phyloP scores from a whole-genome alignment of 2,329 filamentous ascomycete genomes.

The Penicillium sp. region DNA sequence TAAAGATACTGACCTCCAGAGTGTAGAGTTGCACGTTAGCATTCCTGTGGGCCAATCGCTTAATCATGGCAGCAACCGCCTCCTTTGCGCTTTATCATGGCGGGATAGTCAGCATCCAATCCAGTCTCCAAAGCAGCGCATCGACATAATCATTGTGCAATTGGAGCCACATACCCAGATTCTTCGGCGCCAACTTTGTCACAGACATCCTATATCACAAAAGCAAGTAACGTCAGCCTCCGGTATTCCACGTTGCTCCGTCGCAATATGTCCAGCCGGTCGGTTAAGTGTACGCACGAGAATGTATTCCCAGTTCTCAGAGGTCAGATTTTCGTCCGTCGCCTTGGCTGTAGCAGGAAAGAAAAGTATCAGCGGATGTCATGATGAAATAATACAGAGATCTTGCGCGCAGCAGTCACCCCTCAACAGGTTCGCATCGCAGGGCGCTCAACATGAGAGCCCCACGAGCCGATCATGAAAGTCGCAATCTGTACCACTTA shows the following conservation, averaged over 20 bases:
- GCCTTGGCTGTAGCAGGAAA: conserved; percentile 65
- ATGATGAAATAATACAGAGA: neutral
- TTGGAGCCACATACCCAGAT: conserved; percentile 43
- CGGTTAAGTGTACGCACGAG: conserved; percentile 50
- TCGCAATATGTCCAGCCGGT: neutral
- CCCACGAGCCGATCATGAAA: neutral
- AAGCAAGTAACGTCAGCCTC: conserved; percentile 20
- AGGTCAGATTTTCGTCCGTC: conserved; percentile 96
- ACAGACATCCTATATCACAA: conserved; percentile 58
- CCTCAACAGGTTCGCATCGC: neutral
- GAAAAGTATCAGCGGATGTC: conserved; percentile 31
- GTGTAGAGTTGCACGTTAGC: conserved; percentile 96
- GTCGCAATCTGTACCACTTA: conserved; percentile 44
- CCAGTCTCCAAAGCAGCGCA: neutral
- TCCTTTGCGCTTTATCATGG: conserved; percentile 66
- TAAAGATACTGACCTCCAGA: conserved; percentile 66
- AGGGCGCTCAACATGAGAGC: neutral
- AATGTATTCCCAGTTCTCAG: conserved; percentile 76
- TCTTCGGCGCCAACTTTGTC: conserved; percentile 61
- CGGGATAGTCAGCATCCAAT: conserved; percentile 17
- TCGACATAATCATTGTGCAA: neutral
- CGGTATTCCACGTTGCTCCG: neutral
- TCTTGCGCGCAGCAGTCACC: neutral
- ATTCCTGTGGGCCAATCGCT: conserved; percentile 87
- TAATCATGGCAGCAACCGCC: conserved; percentile 87